Evolutionary conservation across 352 stramenopile species (phyloP).

Genomic region (Chrysophaeum taylorii): DNA sequence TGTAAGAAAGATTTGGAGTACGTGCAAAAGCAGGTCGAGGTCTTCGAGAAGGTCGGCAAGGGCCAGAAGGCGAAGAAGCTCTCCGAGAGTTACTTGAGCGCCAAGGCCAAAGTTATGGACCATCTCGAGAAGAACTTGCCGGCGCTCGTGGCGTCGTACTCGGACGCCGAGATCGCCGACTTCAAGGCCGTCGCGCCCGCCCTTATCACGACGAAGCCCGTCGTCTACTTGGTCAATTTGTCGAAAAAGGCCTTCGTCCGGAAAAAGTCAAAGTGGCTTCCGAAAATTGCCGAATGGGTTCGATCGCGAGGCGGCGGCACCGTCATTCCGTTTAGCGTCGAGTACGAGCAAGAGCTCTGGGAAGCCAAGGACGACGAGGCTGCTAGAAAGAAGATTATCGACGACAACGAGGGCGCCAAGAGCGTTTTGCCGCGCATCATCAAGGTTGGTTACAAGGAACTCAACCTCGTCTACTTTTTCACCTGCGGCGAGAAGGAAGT

Average conservation of each 20-base stretch:
- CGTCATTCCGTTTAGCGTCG: constrained; percentile 92
- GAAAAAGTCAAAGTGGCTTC: constrained; percentile 95
- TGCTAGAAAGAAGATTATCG: constrained; percentile 34
- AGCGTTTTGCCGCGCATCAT: constrained; percentile 91
- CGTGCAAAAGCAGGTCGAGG: constrained; percentile 37
- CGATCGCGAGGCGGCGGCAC: constrained; percentile 85
- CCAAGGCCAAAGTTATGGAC: constrained; percentile 55
- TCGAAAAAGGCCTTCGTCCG: constrained; percentile 95
- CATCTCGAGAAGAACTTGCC: constrained; percentile 58
- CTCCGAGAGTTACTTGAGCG: constrained; percentile 42
- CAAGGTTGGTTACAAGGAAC: constrained; percentile 88
- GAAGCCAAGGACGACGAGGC: constrained; percentile 43
- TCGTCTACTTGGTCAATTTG: constrained; percentile 98
- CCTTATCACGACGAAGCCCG: constrained; percentile 64
- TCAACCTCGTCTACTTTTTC: constrained; percentile 98
- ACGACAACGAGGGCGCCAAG: constrained; percentile 40
- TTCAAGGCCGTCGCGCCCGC: constrained; percentile 56
- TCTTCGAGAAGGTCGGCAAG: constrained; percentile 59
- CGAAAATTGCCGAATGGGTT: constrained; percentile 93
- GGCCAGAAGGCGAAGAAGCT: constrained; percentile 88
- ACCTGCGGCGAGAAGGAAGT: constrained; percentile 97
- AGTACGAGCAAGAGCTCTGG: constrained; percentile 89
- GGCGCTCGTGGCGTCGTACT: constrained; percentile 53
- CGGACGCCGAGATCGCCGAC: constrained; percentile 56
- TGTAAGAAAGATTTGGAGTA: constrained; percentile 89